Conservation (phyloP, 768 basidiomycete species). For the Calvatia gigantea region DNA sequence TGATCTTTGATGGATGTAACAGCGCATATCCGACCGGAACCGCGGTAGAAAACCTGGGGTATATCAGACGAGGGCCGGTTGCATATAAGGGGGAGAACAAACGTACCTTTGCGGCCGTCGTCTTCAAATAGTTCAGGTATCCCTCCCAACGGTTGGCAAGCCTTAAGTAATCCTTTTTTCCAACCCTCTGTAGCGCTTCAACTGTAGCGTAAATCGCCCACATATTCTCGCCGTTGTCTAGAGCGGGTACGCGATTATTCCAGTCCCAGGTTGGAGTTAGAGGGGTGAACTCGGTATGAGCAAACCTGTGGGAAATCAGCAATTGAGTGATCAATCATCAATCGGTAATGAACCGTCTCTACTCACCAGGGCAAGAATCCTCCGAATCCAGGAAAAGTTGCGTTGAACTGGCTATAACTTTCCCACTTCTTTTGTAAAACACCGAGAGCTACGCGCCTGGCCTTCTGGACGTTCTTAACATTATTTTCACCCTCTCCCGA, state of each 20-base stretch:
- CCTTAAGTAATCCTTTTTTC: slow-evolving; percentile 10
- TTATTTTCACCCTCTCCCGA: slow-evolving; percentile 13
- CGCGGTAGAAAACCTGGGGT: slow-evolving; percentile 20
- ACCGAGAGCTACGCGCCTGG: slow-evolving; percentile 16
- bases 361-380: slow-evolving; percentile 23
- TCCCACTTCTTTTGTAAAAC: slow-evolving; percentile 19
- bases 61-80: neutral
- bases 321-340: neutral
- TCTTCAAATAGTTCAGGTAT: slow-evolving; percentile 20
- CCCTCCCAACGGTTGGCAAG: slow-evolving; percentile 18
- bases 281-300: slow-evolving; percentile 15
- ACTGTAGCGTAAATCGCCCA: slow-evolving; percentile 21
- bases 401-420: slow-evolving; percentile 18
- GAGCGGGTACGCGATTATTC: slow-evolving; percentile 22
- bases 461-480: slow-evolving; percentile 14
- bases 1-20: slow-evolving; percentile 20
- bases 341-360: neutral
- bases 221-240: slow-evolving; percentile 23
- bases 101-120: slow-evolving; percentile 12
- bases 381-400: slow-evolving; percentile 23
- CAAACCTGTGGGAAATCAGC: slow-evolving; percentile 12
- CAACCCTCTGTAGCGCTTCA: slow-evolving; percentile 16
- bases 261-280: slow-evolving; percentile 22
- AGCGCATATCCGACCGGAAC: slow-evolving; percentile 20
- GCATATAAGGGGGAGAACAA: neutral